phyloP scores from a whole-genome alignment of 129 eudicot genomes.

The Pittosporum tobira region DNA sequence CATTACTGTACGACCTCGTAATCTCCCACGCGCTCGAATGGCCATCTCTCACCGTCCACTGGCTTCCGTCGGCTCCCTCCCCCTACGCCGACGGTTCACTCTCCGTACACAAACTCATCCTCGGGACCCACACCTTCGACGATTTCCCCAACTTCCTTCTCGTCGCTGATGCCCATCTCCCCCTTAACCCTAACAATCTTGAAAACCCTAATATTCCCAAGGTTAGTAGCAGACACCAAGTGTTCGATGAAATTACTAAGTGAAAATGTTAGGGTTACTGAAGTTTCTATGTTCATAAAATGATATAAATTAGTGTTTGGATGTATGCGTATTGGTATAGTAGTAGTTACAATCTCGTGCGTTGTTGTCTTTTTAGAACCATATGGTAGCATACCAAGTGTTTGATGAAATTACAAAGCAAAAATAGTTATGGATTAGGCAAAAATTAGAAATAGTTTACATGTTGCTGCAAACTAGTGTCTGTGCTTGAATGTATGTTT shows the following conservation, averaged over 20 bases:
- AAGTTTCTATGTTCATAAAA: no score
- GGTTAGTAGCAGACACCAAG: slow-evolving; percentile 22
- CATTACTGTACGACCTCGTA: slow-evolving; percentile 72
- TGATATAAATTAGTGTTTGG: no score
- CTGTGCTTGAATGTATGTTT: no score
- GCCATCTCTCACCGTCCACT: slow-evolving; percentile 98
- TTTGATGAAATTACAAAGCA: no score
- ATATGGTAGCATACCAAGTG: no score
- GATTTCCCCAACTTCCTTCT: slow-evolving; percentile 65
- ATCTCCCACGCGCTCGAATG: slow-evolving; percentile 77
- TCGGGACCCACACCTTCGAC: slow-evolving; percentile 96
- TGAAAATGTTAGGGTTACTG: background rate
- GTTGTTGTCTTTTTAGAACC: no score
- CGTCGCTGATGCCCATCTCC: slow-evolving; percentile 72
- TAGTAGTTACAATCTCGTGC: no score
- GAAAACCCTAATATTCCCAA: slow-evolving; percentile 49
- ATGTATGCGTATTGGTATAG: no score
- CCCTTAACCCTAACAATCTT: slow-evolving; percentile 38
- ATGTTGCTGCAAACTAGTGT: no score
- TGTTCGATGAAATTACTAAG: background rate
- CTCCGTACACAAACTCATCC: slow-evolving; percentile 56
- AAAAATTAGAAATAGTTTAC: no score
- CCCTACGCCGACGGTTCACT: slow-evolving; percentile 43
- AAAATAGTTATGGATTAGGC: no score
- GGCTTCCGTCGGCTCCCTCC: slow-evolving; percentile 63